Evolutionary conservation across 768 basidiomycete species (phyloP), one percentile per base, ranked within the genome.

Genomic region (Lepiota venenata): DNA sequence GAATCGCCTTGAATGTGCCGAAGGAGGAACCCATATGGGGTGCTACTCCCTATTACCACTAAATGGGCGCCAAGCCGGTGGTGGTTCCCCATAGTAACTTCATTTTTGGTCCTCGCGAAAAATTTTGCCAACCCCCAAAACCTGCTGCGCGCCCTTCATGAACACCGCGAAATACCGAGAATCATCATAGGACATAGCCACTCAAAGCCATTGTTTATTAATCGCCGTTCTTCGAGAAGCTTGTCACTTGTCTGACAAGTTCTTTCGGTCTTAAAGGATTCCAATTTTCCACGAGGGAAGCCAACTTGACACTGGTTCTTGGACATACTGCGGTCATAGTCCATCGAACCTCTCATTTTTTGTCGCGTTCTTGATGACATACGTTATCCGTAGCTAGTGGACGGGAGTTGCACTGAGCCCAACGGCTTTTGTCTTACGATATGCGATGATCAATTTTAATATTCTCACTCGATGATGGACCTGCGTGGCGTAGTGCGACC

Each of bases 81-180:
- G 14, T 32, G 15, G n/a, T 46, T 53, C 44, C 22, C 52, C 52
- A 47, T 47, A 39, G 46, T 32, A 46, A 54, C 18, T 54, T 54
- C 37, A 54, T 54, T 29, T n/a, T 32, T 9, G 32, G 4, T 9
- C 6, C 3, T 32, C 32, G 32, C 9, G 32, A 27, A 15, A 47
- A 54, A 40, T 40, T 54, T 55, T 21, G 22, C 25, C 27, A 27
- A 42, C 16, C 10, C 25, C 25, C 22, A 20, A 47, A 25, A 16
- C 22, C 15, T n/a, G n/a, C 14, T 11, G 12, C 20, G 20, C 22
- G 15, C 7, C 20, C n/a, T 46, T 41, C 18, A 43, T 43, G 40
- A n/a, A 32, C 25, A 42, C 50, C 38, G 52, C 47, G 37, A 40
- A 37, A 18, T 3, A n/a, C 22, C 18, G 9, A 37, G 15, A 37